phyloP scores from a whole-genome alignment of 2,329 filamentous ascomycete species.

The Neofusicoccum laricinum region DNA sequence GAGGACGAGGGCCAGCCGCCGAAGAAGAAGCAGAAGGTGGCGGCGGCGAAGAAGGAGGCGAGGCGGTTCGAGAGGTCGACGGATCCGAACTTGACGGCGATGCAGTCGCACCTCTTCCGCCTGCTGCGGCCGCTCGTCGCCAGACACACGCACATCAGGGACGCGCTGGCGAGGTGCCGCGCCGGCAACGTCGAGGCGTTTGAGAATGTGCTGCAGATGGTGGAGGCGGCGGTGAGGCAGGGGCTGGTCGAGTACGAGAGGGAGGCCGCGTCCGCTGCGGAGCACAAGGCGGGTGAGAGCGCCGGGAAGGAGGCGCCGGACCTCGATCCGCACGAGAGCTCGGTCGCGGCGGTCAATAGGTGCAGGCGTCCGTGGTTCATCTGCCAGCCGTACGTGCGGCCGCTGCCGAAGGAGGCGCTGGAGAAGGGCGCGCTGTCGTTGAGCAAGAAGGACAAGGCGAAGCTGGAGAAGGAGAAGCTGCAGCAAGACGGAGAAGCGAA shows the following conservation, averaged over 20 bases:
- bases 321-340: conserved; percentile 51
- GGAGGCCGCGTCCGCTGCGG: conserved; percentile 22
- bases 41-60: conserved; percentile 13
- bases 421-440: conserved; percentile 73
- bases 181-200: conserved; percentile 72
- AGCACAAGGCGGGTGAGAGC: too few species aligned
- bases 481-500: conserved; percentile 39
- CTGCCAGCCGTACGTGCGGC: conserved; percentile 81
- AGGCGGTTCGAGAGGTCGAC: conserved; percentile 48
- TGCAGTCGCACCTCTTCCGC: conserved; percentile 93
- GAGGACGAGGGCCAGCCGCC: conserved; percentile 30
- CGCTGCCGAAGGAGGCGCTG: conserved; percentile 81
- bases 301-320: conserved; percentile 37
- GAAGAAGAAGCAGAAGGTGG: conserved; percentile 32
- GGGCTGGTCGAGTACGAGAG: conserved; percentile 67
- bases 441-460: conserved; percentile 63
- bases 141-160: conserved; percentile 77
- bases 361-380: conserved; percentile 88
- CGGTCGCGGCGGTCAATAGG: conserved; percentile 63
- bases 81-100: conserved; percentile 68
- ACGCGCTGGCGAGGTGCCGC: conserved; percentile 69
- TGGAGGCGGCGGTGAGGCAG: conserved; percentile 71
- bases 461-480: conserved; percentile 40
- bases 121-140: conserved; percentile 79
- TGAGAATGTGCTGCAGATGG: conserved; percentile 71